A percentile compares a stretch with the other conserved stretches of the same genome.
These are phyloP conservation scores for Spiraea crenata DNA, from an alignment of 331 rosid species.

Conservation along the genomic window DNA sequence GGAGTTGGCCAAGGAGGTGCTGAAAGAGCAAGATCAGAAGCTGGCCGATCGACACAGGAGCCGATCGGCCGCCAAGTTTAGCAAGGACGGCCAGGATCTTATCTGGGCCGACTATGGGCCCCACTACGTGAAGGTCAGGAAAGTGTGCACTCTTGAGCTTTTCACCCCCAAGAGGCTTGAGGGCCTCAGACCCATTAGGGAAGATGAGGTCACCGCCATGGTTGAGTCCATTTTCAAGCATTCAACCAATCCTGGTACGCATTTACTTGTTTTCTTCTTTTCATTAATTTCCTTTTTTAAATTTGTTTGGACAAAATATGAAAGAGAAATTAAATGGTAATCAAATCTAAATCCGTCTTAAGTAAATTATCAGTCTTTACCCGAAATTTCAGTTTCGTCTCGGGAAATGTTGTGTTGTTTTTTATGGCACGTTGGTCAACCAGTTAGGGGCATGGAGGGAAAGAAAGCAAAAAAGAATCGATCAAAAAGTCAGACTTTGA, in stretches of 20 bases:
- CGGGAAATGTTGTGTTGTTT: no score
- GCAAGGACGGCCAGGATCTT: constrained; percentile 67
- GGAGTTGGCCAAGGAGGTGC: constrained; percentile 51
- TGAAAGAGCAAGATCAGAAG: constrained; percentile 61
- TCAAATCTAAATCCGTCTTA: no score
- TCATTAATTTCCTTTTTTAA: background rate
- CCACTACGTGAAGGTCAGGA: constrained; percentile 78
- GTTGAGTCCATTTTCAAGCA: constrained; percentile 58
- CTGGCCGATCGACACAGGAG: constrained; percentile 61
- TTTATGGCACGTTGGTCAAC: no score
- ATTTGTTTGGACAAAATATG: background rate
- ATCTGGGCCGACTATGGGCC: constrained; percentile 90
- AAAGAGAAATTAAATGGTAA: background rate
- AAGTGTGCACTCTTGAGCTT: constrained; percentile 74
- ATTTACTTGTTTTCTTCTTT: background rate
- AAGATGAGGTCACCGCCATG: constrained; percentile 75
- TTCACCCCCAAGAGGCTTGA: constrained; percentile 61
- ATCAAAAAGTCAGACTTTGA: no score
- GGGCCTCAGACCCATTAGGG: constrained; percentile 57
- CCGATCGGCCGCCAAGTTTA: constrained; percentile 58
- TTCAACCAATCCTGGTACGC: constrained; percentile 49
- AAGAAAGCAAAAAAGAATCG: no score
- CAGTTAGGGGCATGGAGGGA: no score
- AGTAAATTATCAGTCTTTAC: no score
- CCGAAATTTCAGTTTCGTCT: no score